Conservation (phyloP, 345 rosid species). For the Mercurialis annua region DNA sequence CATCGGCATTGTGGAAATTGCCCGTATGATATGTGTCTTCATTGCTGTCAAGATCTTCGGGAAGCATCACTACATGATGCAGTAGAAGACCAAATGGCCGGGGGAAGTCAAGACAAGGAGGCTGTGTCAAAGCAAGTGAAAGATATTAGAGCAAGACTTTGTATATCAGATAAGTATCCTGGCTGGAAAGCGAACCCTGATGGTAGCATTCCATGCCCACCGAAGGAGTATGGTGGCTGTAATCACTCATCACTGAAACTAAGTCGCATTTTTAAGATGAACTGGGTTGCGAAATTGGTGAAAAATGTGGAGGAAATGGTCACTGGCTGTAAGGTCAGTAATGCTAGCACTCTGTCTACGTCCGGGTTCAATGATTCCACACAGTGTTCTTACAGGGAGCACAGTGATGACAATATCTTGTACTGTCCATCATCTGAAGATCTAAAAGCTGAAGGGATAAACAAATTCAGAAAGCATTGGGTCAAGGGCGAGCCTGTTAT, state of each 20-base stretch:
- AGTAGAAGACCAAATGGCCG: constrained; percentile 28
- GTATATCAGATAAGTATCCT: constrained; percentile 57
- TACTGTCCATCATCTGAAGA: constrained; percentile 59
- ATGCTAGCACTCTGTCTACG: constrained; percentile 28
- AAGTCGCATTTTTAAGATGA: constrained; percentile 90
- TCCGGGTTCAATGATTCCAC: constrained; percentile 34
- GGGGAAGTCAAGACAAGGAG: constrained; percentile 32
- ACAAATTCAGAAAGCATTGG: constrained; percentile 75
- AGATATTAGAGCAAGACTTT: constrained; percentile 36
- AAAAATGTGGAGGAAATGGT: constrained; percentile 96
- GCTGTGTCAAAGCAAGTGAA: constrained; percentile 22
- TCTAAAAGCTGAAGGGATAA: constrained; percentile 52
- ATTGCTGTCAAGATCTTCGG: constrained; percentile 94
- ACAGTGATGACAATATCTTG: constrained; percentile 53
- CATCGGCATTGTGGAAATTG: constrained; percentile 87
- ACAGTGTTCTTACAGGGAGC: constrained; percentile 55
- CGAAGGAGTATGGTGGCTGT: constrained; percentile 82
- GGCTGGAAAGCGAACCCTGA: constrained; percentile 82
- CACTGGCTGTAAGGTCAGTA: constrained; percentile 65
- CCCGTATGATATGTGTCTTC: constrained; percentile 78
- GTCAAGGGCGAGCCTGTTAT: constrained; percentile 66
- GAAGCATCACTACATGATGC: constrained; percentile 41
- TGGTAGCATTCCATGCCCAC: constrained; percentile 91
- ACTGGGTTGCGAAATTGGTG: constrained; percentile 96
- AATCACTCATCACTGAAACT: constrained; percentile 60